Percentiles rank a stretch among this genome's conserved stretches.
Conservation (phyloP, 2,329 filamentous ascomycete genomes). For the Cladosporium sp. region DNA sequence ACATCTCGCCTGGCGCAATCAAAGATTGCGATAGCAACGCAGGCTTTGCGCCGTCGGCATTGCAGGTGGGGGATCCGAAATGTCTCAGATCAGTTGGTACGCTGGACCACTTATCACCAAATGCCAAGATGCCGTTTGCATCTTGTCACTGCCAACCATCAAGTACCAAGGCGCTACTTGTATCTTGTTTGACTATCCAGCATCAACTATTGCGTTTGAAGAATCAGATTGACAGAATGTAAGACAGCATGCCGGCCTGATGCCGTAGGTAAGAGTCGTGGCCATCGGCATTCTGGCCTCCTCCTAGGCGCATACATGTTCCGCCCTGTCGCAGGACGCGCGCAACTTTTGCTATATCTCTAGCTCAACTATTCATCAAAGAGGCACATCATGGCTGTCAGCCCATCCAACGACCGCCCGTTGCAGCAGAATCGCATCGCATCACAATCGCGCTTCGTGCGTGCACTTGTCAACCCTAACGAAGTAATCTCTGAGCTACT, state of each 20-base stretch:
- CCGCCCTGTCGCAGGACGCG: neutral
- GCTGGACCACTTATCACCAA: neutral
- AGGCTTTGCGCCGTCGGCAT: neutral
- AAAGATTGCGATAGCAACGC: neutral
- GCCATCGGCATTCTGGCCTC: neutral
- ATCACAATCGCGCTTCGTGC: slow-evolving; percentile 19
- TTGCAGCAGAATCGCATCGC: neutral
- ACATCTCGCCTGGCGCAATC: neutral
- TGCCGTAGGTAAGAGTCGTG: neutral
- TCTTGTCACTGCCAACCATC: slow-evolving; percentile 13
- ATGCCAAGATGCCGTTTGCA: neutral
- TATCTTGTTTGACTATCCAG: slow-evolving; percentile 5
- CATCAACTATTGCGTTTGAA: neutral
- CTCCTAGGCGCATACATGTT: neutral
- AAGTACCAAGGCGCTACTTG: slow-evolving; percentile 11
- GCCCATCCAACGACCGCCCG: neutral
- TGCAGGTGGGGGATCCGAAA: slow-evolving; percentile 15
- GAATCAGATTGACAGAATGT: slow-evolving; percentile 2
- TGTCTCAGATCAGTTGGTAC: slow-evolving; percentile 3
- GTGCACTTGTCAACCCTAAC: slow-evolving; percentile 21
- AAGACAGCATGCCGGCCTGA: slow-evolving; percentile 12
- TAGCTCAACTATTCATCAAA: neutral
- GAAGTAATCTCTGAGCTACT: slow-evolving; percentile 20
- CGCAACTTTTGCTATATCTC: neutral
- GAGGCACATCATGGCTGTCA: slow-evolving; percentile 1